These are phyloP conservation scores for Beauveria bassiana DNA, from an alignment of 2,329 filamentous ascomycete species.

Conservation along the genomic window DNA sequence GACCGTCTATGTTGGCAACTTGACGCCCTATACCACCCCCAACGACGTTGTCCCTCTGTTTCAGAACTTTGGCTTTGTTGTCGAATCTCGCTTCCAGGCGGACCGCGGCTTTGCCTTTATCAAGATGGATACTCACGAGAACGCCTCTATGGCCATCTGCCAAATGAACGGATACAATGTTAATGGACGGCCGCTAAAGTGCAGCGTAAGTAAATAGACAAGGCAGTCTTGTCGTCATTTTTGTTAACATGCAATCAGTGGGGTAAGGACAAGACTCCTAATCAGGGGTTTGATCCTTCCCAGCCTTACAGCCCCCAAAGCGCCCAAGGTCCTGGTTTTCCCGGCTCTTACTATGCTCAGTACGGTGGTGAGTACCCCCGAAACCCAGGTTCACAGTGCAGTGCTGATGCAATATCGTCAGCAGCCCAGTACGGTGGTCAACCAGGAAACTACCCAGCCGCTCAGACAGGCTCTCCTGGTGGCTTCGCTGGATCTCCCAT, in stretches of 20 bases:
- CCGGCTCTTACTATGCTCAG: conserved; percentile 88
- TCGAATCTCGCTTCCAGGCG: conserved; percentile 95
- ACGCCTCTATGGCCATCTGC: conserved; percentile 96
- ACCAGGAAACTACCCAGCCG: conserved; percentile 51
- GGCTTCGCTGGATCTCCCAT: conserved; percentile 60
- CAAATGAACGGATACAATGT: conserved; percentile 97
- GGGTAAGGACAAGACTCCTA: conserved; percentile 97
- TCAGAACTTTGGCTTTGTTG: conserved; percentile 96
- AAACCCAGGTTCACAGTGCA: background rate
- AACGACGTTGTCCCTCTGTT: conserved; percentile 96
- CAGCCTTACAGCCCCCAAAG: conserved; percentile 65
- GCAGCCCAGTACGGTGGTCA: conserved; percentile 54
- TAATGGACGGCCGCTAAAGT: conserved; percentile 93
- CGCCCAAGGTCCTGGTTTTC: conserved; percentile 63
- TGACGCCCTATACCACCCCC: conserved; percentile 95
- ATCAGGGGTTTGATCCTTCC: conserved; percentile 68
- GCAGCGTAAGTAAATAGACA: conserved; percentile 67
- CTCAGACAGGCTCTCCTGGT: conserved; percentile 53
- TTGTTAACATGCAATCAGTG: conserved; percentile 54
- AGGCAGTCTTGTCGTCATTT: background rate
- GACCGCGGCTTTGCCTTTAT: conserved; percentile 97
- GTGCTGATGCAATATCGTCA: conserved; percentile 8
- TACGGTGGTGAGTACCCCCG: conserved; percentile 61
- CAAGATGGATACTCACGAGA: conserved; percentile 98
- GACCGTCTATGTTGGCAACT: conserved; percentile 93